These are phyloP conservation scores for Gynandropsis gynandra DNA, from an alignment of 345 rosid species.

Conservation along the genomic window DNA sequence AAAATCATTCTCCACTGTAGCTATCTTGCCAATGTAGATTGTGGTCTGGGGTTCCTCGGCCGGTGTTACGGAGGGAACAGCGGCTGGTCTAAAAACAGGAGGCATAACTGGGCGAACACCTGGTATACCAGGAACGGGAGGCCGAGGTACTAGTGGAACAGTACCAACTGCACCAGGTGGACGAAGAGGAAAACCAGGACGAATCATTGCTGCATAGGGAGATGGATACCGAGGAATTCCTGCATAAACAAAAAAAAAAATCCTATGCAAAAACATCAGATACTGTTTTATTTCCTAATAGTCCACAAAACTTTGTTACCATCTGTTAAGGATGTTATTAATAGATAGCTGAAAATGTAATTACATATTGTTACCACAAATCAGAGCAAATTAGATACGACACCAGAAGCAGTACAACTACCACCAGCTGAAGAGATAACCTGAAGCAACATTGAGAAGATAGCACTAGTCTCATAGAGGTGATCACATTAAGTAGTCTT, in stretches of 20 bases:
- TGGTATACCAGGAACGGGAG: slow-evolving; percentile 58
- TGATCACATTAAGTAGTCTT: slow-evolving; percentile 40
- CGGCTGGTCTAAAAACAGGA: slow-evolving; percentile 61
- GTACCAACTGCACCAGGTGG: slow-evolving; percentile 68
- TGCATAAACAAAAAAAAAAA: slow-evolving; percentile 51
- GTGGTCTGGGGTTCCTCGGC: slow-evolving; percentile 92
- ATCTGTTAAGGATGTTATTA: slow-evolving; percentile 24
- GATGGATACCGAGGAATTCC: slow-evolving; percentile 72
- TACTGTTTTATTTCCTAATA: slow-evolving; percentile 31
- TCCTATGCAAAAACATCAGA: slow-evolving; percentile 64
- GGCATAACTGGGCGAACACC: slow-evolving; percentile 72
- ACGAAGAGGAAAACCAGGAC: slow-evolving; percentile 73
- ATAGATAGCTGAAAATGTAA: slow-evolving; percentile 27
- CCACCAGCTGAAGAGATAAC: slow-evolving; percentile 88
- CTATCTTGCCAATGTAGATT: slow-evolving; percentile 94
- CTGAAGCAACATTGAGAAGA: slow-evolving; percentile 79
- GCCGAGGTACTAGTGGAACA: slow-evolving; percentile 53
- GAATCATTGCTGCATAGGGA: slow-evolving; percentile 65
- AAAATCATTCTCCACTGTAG: slow-evolving; percentile 80
- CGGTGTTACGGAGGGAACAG: slow-evolving; percentile 53
- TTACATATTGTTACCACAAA: slow-evolving; percentile 77
- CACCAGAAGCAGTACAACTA: slow-evolving; percentile 81
- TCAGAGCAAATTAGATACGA: slow-evolving; percentile 76
- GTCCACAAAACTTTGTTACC: slow-evolving; percentile 5
- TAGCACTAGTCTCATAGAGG: slow-evolving; percentile 49